Evolutionary conservation across 2,329 filamentous ascomycete genomes (phyloP), one percentile per base, ranked within the genome.

Genomic region (Falciphora oryzae): DNA sequence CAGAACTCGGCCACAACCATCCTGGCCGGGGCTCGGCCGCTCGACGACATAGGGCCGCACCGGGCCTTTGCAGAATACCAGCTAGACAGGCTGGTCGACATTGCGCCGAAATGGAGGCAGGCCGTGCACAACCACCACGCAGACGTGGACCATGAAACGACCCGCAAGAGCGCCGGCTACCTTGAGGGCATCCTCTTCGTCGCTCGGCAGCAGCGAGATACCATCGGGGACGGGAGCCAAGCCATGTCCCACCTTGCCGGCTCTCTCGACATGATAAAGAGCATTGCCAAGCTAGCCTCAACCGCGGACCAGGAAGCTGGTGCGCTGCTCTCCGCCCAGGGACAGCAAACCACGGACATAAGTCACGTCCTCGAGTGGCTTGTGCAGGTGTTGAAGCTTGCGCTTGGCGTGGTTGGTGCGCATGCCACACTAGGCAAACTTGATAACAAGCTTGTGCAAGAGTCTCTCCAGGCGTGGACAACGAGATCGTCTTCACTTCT

Each of bases 141-240:
- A 53, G 96, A 99, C 68, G 78, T 99, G 56, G 96, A 90, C 59
- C 83, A 87, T 57, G 89, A 91, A 11, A 92, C 97, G 70, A 84
- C 95, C 10, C 83, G 85, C 57, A 85, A 93, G 71, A 93, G 92
- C 73, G 84, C 91, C 61, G 92, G 92, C 0, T 91, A 91, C 68
- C 79, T 97, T n/a, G 95, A 99, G 74, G 92, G 93, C 31, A 82
- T 97, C 66, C 79, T 98, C 35, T 83, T 89, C 66, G 77, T 87
- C n/a, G 74, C 85, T 1, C 72, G 91, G 16, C 76, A 79, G 4
- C 90, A 93, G 73, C 82, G 89, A 65, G 75, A 74, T 60, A 75
- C 77, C 7, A 76, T 89, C 44, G 76, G 79, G 57, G 57, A 56
- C 16, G 64, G 65, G 3, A 62, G 65, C 61, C 14, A 31, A 13